Evolutionary conservation across 2,329 filamentous ascomycete genomes (phyloP), one percentile per base, ranked within the genome.

Genomic region (Elsinoe arachidis): DNA sequence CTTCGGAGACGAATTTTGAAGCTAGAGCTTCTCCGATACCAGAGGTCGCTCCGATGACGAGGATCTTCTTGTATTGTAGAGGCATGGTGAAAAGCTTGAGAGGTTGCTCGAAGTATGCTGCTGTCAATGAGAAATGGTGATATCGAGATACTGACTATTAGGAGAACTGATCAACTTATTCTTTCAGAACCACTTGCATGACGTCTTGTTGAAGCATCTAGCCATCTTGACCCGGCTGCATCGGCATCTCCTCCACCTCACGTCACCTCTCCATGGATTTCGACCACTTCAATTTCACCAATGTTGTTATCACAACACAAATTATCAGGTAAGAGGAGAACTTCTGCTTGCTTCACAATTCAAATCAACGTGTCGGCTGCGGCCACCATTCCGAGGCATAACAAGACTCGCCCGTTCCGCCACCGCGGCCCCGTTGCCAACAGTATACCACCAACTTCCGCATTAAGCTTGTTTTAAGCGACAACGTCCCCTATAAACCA

Each of bases 41-140:
- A 14, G 72, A 74, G 12, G 75, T 79, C 37, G 78, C 79, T n/a
- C 80, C 79, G 9, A 81, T 69, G 26, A 82, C 66, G 7, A 81
- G 73, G 17, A 79, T 72, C 66, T 80, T 79, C 61, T 76, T 77
- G 69, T 80, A 80, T 69, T 60, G 72, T 63, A 77, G 78, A 72
- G 60, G 58, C 68, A 62, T 68, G 21, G 11, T 46, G 47, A 9
- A 9, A 9, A 30, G 21, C 19, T 33, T 33, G 38, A 9, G 19
- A n/a, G 35, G 21, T 38, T 55, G 35, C n/a, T 9, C 26, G 9
- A 6, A 30, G 9, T 21, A 19, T n/a, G 3, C 1, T 38, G 33
- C 17, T 15, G 7, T n/a, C 2, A n/a, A 30, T 14, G 5, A 39
- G 49, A 9, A 30, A n/a, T 4, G 7, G 46, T 9, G 3, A 23